A percentile compares a stretch with the other conserved stretches of the same genome.
phyloP scores from a whole-genome alignment of 345 rosid species.

The Bruguiera sexangula region DNA sequence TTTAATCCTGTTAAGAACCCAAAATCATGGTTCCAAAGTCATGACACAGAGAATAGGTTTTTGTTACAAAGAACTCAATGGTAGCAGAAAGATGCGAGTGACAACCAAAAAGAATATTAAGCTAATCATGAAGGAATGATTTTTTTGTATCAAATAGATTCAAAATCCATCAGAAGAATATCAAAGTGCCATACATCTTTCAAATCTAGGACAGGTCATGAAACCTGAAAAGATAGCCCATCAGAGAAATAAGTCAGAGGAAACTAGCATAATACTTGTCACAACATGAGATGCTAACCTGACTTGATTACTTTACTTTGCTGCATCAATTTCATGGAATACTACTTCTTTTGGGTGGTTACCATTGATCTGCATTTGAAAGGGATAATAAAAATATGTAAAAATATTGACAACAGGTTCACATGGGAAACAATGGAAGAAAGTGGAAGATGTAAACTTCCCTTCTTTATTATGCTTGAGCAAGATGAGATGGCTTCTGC shows the following conservation, averaged over 20 bases:
- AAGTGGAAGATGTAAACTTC: constrained; percentile 16
- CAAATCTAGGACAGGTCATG: background rate
- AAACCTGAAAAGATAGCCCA: too few relatives aligned
- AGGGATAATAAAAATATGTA: constrained; percentile 12
- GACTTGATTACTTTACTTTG: constrained; percentile 28
- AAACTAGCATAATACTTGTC: constrained; percentile 6
- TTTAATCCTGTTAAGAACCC: too few relatives aligned
- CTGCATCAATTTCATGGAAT: constrained; percentile 51
- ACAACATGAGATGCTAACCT: constrained; percentile 30
- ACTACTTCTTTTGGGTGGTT: constrained; percentile 60
- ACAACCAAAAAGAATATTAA: too few relatives aligned
- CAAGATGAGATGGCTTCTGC: constrained; percentile 59
- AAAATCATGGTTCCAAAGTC: too few relatives aligned
- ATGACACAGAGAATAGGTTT: too few relatives aligned
- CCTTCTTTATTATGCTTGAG: constrained; percentile 58
- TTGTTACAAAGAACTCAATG: too few relatives aligned
- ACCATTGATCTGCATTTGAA: constrained; percentile 62
- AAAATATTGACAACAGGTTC: background rate
- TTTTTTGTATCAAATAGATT: background rate
- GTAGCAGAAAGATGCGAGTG: too few relatives aligned
- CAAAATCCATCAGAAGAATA: background rate
- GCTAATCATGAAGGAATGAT: background rate
- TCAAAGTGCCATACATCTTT: background rate
- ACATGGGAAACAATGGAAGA: background rate
- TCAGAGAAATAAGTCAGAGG: background rate